A percentile compares a stretch with the other conserved stretches of the same genome.
Evolutionary conservation across 1,284 basidiomycete species (phyloP).

Genomic region (Fomitopsis schrenkii): DNA sequence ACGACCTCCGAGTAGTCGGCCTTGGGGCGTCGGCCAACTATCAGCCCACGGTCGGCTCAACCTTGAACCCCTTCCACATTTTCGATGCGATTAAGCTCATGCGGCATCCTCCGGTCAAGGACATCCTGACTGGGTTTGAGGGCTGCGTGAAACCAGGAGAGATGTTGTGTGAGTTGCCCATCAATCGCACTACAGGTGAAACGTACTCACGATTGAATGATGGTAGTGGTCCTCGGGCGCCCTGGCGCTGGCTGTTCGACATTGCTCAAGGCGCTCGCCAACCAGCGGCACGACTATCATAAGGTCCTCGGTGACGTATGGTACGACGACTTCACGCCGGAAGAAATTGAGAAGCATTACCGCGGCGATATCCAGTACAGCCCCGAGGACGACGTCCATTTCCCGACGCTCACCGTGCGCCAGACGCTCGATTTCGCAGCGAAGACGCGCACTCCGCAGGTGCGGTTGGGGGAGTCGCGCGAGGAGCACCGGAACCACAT

Average conservation of each 20-base stretch:
- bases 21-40: conserved; percentile 36
- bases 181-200: neutral
- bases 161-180: conserved; percentile 45
- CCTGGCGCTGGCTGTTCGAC: conserved; percentile 73
- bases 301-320: conserved; percentile 57
- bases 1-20: conserved; percentile 45
- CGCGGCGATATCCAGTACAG: conserved; percentile 69
- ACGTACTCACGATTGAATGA: neutral
- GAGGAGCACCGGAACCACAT: conserved; percentile 43
- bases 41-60: conserved; percentile 39
- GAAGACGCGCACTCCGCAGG: conserved; percentile 52
- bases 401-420: conserved; percentile 70
- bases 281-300: conserved; percentile 60
- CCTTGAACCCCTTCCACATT: conserved; percentile 32
- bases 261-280: conserved; percentile 70
- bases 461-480: conserved; percentile 41
- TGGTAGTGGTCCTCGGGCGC: conserved; percentile 54
- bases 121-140: conserved; percentile 45
- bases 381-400: conserved; percentile 73
- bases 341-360: conserved; percentile 48
- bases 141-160: conserved; percentile 55
- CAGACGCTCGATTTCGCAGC: conserved; percentile 65
- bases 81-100: conserved; percentile 21
- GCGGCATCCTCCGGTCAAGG: conserved; percentile 37
- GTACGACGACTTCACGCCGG: conserved; percentile 62